Percentiles rank a stretch among this genome's conserved stretches.
These are phyloP conservation scores for Thermomyces lanuginosus DNA, from an alignment of 2,329 filamentous ascomycete species.

Conservation along the genomic window DNA sequence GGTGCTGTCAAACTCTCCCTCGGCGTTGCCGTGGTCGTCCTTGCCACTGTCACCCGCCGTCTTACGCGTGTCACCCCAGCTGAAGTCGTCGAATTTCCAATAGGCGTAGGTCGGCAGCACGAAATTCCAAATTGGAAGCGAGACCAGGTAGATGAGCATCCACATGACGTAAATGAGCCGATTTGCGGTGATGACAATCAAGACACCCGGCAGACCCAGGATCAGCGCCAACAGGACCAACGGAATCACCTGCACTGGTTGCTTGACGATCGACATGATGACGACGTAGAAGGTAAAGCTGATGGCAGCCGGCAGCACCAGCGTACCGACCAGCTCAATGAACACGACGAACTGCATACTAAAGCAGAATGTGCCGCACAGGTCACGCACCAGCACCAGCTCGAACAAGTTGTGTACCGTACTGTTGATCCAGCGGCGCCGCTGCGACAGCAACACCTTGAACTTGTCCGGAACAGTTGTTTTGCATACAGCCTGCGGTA, in stretches of 20 bases:
- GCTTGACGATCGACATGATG: slow-evolving; percentile 66
- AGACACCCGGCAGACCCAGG: slow-evolving; percentile 75
- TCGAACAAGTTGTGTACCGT: slow-evolving; percentile 99
- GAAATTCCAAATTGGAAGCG: slow-evolving; percentile 95
- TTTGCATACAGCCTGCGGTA: slow-evolving; percentile 97
- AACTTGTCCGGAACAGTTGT: slow-evolving; percentile 91
- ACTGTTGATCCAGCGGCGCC: slow-evolving; percentile 97
- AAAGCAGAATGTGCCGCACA: slow-evolving; percentile 98
- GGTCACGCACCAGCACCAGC: slow-evolving; percentile 80
- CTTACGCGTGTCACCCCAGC: slow-evolving; percentile 95
- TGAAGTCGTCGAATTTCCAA: slow-evolving; percentile 99
- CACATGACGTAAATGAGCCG: slow-evolving; percentile 81
- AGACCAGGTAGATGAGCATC: slow-evolving; percentile 93
- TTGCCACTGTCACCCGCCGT: slow-evolving; percentile 84
- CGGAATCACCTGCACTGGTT: slow-evolving; percentile 70
- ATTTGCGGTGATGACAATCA: slow-evolving; percentile 88
- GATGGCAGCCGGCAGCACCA: slow-evolving; percentile 90
- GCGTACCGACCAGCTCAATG: slow-evolving; percentile 82
- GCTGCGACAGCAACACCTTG: slow-evolving; percentile 79
- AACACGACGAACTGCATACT: slow-evolving; percentile 99
- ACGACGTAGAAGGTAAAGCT: slow-evolving; percentile 94
- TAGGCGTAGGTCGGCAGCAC: slow-evolving; percentile 84
- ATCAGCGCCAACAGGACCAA: slow-evolving; percentile 79
- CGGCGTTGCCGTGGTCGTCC: slow-evolving; percentile 59
- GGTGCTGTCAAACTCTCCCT: slow-evolving; percentile 94